phyloP scores from a whole-genome alignment of 75 land plant species.

The Selaginella moellendorffii region DNA sequence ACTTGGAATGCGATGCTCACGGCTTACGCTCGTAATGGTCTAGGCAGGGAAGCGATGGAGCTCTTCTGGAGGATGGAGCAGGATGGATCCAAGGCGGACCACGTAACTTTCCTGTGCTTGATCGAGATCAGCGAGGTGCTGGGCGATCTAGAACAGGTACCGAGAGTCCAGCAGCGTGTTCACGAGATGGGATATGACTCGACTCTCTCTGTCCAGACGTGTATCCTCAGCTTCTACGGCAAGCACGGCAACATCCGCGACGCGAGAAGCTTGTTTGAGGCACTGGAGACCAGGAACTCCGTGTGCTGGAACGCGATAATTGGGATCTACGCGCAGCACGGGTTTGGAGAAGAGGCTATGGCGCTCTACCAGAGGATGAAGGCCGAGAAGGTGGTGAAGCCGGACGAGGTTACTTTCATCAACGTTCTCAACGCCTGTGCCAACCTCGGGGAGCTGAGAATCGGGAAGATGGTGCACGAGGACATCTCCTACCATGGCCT shows the following conservation, averaged over 20 bases:
- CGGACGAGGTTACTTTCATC: background rate
- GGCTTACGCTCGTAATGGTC: background rate
- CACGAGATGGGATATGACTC: background rate
- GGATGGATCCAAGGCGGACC: background rate
- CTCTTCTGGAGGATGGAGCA: background rate
- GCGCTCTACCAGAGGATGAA: background rate
- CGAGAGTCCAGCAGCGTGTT: background rate
- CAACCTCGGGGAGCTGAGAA: background rate
- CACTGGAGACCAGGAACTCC: background rate
- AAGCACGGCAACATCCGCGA: background rate
- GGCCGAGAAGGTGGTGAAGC: background rate
- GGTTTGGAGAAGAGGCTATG: background rate
- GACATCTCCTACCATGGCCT: background rate
- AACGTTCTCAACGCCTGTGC: slow-evolving; percentile 2
- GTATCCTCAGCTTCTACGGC: background rate
- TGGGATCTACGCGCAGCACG: background rate
- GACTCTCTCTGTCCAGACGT: background rate
- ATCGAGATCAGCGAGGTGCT: background rate
- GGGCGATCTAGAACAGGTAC: background rate
- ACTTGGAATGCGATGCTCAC: background rate
- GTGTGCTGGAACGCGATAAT: background rate
- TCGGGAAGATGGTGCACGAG: background rate
- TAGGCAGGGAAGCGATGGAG: background rate
- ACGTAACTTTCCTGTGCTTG: background rate
- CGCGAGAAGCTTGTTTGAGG: background rate